Base-by-base conservation (phyloP, 2,329 filamentous ascomycete species). In the Fusarium tanahbumbuense region DNA sequence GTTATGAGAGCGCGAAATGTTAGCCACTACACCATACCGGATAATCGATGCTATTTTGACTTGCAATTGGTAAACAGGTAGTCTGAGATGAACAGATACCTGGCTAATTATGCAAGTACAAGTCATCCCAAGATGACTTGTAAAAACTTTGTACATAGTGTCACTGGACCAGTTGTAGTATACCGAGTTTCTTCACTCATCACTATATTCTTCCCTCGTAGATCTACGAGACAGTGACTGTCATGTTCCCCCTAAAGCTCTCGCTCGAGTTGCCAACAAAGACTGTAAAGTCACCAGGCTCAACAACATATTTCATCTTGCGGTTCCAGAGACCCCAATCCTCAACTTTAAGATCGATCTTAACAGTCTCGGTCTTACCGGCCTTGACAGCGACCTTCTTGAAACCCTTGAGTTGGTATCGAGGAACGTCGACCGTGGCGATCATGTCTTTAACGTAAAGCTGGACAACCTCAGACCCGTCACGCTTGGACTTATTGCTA, bases 281-380 rank as follows among this genome's bases (percentile, higher is more conserved):
- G 12, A 92, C 81, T 8, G 84, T 79, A 76, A 93, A 93, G 42
- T 89, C 85, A 3, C 91, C 91, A 5, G 87, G 86, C 83, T 93
- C 92, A 40, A 93, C 91, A 25, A 92, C 89, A 77, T 93, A 93
- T 77, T 90, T 81, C 89, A 92, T 91, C 66, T 84, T 83, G 1
- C 83, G 86, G 76, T 89, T 80, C 47, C 88, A 89, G 2, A 89
- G 81, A 12, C 85, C 85, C 67, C 90, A 82, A 25, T 86, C 76
- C 13, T 87, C 84, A 76, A 91, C 89, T 64, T 86, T 83, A 52
- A 83, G 73, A 34, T 85, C 81, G 27, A 91, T 81, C 34, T 80
- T 73, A 40, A 85, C 81, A 8, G 77, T 85, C 70, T 85, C 81
- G 2, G 86, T 91, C 76, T 88, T 82, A 1, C 89, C 89, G 4